Evolutionary conservation across 1,284 basidiomycete species (phyloP), one percentile per base, ranked within the genome.

Genomic region (Erythrobasidium hasegawianum): DNA sequence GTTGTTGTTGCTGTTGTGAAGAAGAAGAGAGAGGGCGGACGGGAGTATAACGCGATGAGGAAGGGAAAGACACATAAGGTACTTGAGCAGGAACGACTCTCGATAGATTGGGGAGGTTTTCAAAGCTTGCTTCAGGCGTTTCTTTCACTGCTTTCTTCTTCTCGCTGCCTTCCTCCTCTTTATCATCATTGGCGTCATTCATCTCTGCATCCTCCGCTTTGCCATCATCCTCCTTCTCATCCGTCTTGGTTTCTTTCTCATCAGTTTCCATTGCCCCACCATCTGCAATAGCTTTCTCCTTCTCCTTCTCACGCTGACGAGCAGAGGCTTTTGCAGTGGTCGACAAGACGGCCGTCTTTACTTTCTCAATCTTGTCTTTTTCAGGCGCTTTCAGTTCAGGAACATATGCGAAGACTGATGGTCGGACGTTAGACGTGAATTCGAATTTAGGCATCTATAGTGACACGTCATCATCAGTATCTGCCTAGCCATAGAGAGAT

Each of bases 271-370:
- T 90, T 1, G 81, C 81, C 62, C 89, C 89, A 18, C n/a, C 43
- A 24, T 84, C 85, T 10, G 74, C 75, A 67, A 88, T 88, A 9
- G 84, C 86, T 39, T 83, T 87, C 74, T 86, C 78, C 68, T 78
- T 78, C 75, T 82, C 81, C 77, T 83, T 83, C 27, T 79, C 88
- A 82, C 88, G 92, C 76, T 92, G 90, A 70, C 94, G 83, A 1
- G 92, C 91, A 76, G 91, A 90, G 14, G 89, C 89, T 78, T 91
- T 94, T 0, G 90, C 92, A 0, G 93, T 97, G 0, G 94, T 97
- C 5, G 91, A 95, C 45, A 97, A 82, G 5, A 97, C 91, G 27
- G 91, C 94, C 11, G 92, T 87, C 40, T 89, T 89, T 59, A 93
- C 87, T 78, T 94, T 95, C 52, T 88, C 85, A 43, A 90, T 87